These are phyloP conservation scores for Yarrowia keelungensis DNA, from an alignment of 805 yeast genomes.

Conservation along the genomic window DNA sequence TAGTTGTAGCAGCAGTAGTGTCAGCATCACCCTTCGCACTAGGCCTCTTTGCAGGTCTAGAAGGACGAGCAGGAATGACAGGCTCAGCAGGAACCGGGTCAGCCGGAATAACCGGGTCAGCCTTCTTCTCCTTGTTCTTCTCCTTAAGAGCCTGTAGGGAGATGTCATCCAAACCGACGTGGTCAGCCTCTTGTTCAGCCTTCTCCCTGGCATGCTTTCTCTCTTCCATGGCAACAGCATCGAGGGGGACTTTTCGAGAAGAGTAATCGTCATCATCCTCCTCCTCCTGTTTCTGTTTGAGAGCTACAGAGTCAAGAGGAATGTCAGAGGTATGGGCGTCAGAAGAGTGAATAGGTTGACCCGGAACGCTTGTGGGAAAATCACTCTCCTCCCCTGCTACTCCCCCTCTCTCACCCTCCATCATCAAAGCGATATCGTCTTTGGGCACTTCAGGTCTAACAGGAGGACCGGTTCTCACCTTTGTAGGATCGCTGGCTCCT, in stretches of 20 bases:
- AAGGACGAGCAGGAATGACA: slow-evolving; percentile 8
- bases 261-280: neutral
- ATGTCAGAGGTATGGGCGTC: neutral
- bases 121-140: neutral
- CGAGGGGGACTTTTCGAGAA: slow-evolving; percentile 1
- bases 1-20: too few relatives aligned
- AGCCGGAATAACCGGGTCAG: too few relatives aligned
- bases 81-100: neutral
- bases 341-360: neutral
- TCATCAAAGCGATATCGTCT: slow-evolving; percentile 20
- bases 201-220: neutral
- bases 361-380: neutral
- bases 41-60: slow-evolving; percentile 7
- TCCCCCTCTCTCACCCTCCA: slow-evolving; percentile 5
- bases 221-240: slow-evolving; percentile 18
- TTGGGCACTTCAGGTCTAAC: slow-evolving; percentile 2
- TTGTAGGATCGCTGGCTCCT: neutral
- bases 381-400: neutral
- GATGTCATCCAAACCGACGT: neutral
- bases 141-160: neutral
- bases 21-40: neutral
- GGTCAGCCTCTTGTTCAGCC: neutral
- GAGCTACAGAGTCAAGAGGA: slow-evolving; percentile 7
- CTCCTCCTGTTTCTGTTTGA: neutral
- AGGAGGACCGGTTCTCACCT: slow-evolving; percentile 3